Evolutionary conservation across 257 asterid genomes (phyloP).

Genomic region (Gentiana straminea): DNA sequence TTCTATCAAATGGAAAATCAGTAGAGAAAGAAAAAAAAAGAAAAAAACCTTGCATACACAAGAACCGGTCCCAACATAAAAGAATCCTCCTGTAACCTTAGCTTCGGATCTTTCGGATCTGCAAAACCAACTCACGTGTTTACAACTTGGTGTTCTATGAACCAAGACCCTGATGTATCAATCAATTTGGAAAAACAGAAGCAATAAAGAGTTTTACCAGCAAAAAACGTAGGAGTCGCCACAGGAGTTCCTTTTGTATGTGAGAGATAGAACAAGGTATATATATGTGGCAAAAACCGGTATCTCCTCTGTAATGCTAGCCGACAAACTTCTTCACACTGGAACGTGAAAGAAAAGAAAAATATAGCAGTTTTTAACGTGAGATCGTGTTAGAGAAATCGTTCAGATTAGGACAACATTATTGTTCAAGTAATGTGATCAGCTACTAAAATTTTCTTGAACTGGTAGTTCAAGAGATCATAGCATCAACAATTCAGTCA

Average conservation of each 20-base stretch:
- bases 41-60: conserved; percentile 73
- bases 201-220: conserved; percentile 37
- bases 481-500: no score
- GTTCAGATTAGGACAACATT: no score
- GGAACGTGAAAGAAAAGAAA: conserved; percentile 12
- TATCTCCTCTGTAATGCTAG: conserved; percentile 81
- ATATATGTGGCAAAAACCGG: conserved; percentile 78
- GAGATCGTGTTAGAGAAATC: background rate
- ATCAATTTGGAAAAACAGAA: no score
- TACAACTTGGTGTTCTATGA: background rate
- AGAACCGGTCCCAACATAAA: conserved; percentile 92
- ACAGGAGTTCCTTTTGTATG: conserved; percentile 81
- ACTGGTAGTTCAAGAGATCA: no score
- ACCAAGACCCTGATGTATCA: background rate
- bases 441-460: no score
- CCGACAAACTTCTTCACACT: conserved; percentile 98
- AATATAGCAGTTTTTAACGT: background rate
- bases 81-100: conserved; percentile 70
- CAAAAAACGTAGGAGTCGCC: conserved; percentile 70
- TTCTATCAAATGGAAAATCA: no score
- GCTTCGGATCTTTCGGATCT: conserved; percentile 69
- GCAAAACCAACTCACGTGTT: conserved; percentile 22
- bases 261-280: conserved; percentile 79
- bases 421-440: no score
- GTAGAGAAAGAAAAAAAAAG: no score